Base-by-base conservation (phyloP, 2,329 filamentous ascomycete genomes). In the Ophiognomonia clavigignenti-juglandacearum region DNA sequence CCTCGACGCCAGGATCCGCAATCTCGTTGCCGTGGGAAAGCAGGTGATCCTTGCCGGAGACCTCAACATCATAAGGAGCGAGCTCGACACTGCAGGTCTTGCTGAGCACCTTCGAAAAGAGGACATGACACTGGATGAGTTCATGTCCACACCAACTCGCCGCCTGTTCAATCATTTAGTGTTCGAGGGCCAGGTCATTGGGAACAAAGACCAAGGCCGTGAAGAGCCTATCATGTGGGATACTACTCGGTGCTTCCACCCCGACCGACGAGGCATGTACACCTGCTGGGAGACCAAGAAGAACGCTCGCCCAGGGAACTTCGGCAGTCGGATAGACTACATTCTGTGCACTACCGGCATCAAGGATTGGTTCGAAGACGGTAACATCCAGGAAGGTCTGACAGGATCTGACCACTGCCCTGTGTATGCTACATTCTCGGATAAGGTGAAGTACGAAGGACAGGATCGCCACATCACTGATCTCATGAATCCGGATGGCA, bases 321-420 rank as follows among this genome's bases (percentile, higher is more conserved):
- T 86, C 64, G 93, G 93, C 6, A 86, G 88, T 45, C 81, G 93
- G 29, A 97, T 97, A 57, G 93, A 98, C 65, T 97, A 95, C 65
- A 78, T 98, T 16, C 75, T 97, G 4, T 95, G 89, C 62, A 93
- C 83, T 54, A 73, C 84, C 34, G 77, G 79, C 29, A 86, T 96
- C 72, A 86, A 83, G 58, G 70, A 78, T 43, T 96, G 91, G 89
- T 86, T 96, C 58, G 72, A 70, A 22, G 80, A 83, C 36, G 80
- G 88, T 6, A 83, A 96, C 58, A 97, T 97, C 26, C 93, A 97
- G 62, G 89, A 96, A 65, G 91, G 91, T 0, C 70, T 97, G 19
- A 85, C 95, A 77, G 93, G 93, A 0, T 97, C 92, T 2, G 93
- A 98, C 61, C 93, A 98, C 64, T 98, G 93, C 58, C 93, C 93